Evolutionary conservation across 148 eudicot genomes (phyloP).

Genomic region (Silene latifolia): DNA sequence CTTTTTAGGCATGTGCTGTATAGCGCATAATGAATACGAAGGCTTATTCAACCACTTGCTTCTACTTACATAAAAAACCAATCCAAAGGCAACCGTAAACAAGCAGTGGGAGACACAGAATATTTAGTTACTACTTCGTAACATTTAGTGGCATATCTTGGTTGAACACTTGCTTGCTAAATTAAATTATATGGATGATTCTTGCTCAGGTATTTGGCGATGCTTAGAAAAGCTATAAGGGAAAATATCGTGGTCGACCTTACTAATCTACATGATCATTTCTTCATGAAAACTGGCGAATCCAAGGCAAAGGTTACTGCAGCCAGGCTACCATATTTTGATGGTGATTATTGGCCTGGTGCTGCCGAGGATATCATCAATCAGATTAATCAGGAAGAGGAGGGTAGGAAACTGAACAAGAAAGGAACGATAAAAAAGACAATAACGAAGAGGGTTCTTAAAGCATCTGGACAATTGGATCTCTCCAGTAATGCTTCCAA

Average conservation of each 20-base stretch:
- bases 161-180: conserved; percentile 12
- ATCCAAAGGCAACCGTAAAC: not conserved
- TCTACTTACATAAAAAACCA: not conserved
- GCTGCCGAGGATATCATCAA: conserved; percentile 94
- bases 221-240: conserved; percentile 84
- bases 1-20: not conserved
- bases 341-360: conserved; percentile 99
- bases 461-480: conserved; percentile 92
- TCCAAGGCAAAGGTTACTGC: conserved; percentile 95
- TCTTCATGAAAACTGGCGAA: conserved; percentile 75
- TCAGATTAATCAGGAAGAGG: conserved; percentile 83
- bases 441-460: conserved; percentile 79
- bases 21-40: not conserved
- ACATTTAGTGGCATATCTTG: not conserved
- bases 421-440: conserved; percentile 68
- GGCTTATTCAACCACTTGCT: not conserved
- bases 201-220: conserved; percentile 69
- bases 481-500: conserved; percentile 88
- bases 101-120: no score
- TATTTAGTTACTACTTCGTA: not conserved
- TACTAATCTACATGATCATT: conserved; percentile 86
- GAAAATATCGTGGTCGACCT: conserved; percentile 83
- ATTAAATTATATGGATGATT: not conserved
- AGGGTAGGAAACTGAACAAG: conserved; percentile 69
- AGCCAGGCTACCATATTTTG: conserved; percentile 94